Conservation (phyloP, 1,139 yeast genomes). For the Candida sojae region DNA sequence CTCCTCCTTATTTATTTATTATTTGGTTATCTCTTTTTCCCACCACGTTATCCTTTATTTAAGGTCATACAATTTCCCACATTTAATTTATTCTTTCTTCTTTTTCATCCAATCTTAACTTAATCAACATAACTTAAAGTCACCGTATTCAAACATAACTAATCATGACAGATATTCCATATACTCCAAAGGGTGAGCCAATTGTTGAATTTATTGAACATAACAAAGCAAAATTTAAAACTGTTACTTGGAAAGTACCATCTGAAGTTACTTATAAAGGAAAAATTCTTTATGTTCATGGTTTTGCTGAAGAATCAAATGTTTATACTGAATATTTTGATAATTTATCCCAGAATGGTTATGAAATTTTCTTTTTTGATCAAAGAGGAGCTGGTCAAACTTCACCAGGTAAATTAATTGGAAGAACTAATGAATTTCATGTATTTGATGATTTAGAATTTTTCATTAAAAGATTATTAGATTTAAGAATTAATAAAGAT, state of each 20-base stretch:
- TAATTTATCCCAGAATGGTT: slow-evolving; percentile 58
- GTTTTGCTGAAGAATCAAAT: slow-evolving; percentile 69
- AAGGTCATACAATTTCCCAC: too few relatives aligned
- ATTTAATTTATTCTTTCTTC: too few relatives aligned
- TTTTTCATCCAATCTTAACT: too few relatives aligned
- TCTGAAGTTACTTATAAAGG: slow-evolving; percentile 45
- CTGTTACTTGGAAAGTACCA: slow-evolving; percentile 44
- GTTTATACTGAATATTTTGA: slow-evolving; percentile 64
- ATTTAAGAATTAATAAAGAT: slow-evolving; percentile 20
- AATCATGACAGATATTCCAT: slow-evolving; percentile 26
- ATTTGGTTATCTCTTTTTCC: too few relatives aligned
- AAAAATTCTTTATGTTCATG: slow-evolving; percentile 69
- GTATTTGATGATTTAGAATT: slow-evolving; percentile 71
- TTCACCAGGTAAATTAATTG: slow-evolving; percentile 57
- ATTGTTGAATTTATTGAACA: slow-evolving; percentile 27
- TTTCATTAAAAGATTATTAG: slow-evolving; percentile 46
- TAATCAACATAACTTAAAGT: too few relatives aligned
- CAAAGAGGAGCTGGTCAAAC: slow-evolving; percentile 91
- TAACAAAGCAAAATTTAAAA: slow-evolving; percentile 41
- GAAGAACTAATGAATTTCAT: slow-evolving; percentile 64
- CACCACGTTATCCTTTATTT: too few relatives aligned
- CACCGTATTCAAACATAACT: too few relatives aligned
- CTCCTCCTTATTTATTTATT: too few relatives aligned
- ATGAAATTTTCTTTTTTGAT: slow-evolving; percentile 75
- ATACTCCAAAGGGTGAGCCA: slow-evolving; percentile 36